Conservation (phyloP, 257 asterid genomes). For the Solanum arcanum region DNA sequence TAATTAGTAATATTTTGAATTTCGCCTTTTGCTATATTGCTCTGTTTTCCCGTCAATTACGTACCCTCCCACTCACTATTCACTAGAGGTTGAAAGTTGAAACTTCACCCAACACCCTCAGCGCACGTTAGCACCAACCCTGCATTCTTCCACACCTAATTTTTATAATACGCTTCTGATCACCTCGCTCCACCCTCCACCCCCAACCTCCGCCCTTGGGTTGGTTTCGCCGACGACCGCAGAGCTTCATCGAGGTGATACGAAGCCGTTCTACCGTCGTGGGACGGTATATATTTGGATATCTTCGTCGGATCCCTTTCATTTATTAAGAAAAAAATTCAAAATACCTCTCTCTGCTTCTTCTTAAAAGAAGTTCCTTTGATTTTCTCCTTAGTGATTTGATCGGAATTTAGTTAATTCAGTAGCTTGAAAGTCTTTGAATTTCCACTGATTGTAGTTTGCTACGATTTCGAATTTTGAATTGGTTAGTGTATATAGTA, state of each 20-base stretch:
- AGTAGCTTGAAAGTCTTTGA: not conserved
- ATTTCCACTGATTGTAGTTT: not conserved
- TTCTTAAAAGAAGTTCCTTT: not conserved
- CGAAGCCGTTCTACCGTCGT: not conserved
- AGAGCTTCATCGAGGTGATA: not conserved
- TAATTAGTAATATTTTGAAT: not conserved
- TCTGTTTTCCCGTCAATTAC: not conserved
- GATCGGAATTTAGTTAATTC: not conserved
- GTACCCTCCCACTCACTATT: slow-evolving; percentile 11
- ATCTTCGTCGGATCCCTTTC: not conserved
- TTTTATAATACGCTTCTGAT: slow-evolving; percentile 4
- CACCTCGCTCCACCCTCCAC: slow-evolving; percentile 5
- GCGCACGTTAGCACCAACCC: slow-evolving; percentile 39
- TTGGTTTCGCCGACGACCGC: not conserved
- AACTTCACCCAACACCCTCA: slow-evolving; percentile 18
- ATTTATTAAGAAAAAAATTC: not conserved
- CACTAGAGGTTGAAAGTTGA: slow-evolving; percentile 1
- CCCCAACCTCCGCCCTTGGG: slow-evolving; percentile 3
- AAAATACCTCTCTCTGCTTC: not conserved
- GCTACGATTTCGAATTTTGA: not conserved
- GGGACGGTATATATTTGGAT: not conserved
- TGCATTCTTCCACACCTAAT: not conserved
- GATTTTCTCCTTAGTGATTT: not conserved
- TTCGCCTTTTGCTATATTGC: not conserved
- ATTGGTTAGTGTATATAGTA: not conserved